Base-by-base conservation (phyloP, 306 rosid species). In the Corylus avellana region DNA sequence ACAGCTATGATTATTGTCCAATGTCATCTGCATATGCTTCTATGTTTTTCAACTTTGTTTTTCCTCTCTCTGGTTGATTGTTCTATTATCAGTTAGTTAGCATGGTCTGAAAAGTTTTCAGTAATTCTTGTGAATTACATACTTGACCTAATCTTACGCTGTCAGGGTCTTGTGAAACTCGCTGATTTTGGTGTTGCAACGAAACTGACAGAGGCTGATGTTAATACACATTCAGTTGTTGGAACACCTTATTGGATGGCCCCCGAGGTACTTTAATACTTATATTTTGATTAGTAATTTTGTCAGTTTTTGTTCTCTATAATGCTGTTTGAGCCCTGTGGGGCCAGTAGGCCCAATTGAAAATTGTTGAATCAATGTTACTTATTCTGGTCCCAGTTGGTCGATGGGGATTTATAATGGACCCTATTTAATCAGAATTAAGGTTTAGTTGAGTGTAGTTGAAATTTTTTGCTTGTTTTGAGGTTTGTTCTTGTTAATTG, bases 181-280 rank as follows among this genome's bases (percentile, higher is more conserved):
- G 99, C 99, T 82, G 99, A 96, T 93, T 96, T 96, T 86, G 99
- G 99, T 69, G 99, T 96, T 75, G 99, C 99, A 7, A 96, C 99
- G 55, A 96, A 96, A 76, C 80, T 96, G 83, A 96, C 95, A 14
- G 99, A 96, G 86, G 99, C 99, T 55, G 99, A 96, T 87, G 97
- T 93, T 64, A 93, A 96, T 87, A 96, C 99, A 25, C 99, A 96
- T 90, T 96, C 99, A 50, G 99, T 96, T 85, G 99, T 93, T 82
- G 99, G 99, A 82, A 96, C 99, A 12, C 99, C 99, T 70, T 96
- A 96, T 81, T 96, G 99, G 99, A 96, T 96, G 99, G 99, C 99
- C 72, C 99, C 99, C 48, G 99, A 96, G 99, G 99, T 96, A 88
- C 67, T 22, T 73, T 50, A 44, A 27, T 53, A 70, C 62, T 78